Evolutionary conservation across 1,284 basidiomycete species (phyloP), one percentile per base, ranked within the genome.

Genomic region (Tilletia caries): DNA sequence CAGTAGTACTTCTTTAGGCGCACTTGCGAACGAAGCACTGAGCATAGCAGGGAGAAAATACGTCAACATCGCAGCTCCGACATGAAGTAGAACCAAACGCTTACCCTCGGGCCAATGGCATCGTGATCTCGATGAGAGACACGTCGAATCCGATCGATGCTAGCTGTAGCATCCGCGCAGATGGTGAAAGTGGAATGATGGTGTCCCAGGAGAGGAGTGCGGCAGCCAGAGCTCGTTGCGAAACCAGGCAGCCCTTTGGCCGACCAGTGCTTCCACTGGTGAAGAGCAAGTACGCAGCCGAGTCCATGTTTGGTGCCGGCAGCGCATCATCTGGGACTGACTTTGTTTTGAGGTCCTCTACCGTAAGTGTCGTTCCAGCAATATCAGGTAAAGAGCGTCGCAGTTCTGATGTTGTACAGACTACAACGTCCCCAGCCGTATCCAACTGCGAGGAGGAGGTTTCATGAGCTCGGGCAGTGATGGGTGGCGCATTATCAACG

Each of bases 71-170:
- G n/a, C 10, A n/a, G 20, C 20, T 50, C n/a, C 1, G 48, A 23
- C 48, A 50, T 6, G n/a, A n/a, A 8, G 48, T 27, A 1, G 1
- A 50, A 15, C 20, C 10, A 23, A 27, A 15, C 6, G 34, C 58
- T 62, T 76, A 80, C 25, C 81, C 81, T 2, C 79, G 73, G 23
- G 77, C 74, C 2, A 81, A 70, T 1, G 81, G 78, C 73, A 83
- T 74, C 69, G 79, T 80, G n/a, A 82, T 65, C 70, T 83, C 81
- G 58, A 82, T 79, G n/a, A 83, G 67, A 12, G 74, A 81, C 2
- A 82, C 79, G 58, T 81, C 80, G 66, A 81, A 82, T 6, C 78
- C 79, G 18, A 79, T 76, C 41, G 81, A 81, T 12, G 81, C 79
- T 18, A 82, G 74, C 70, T 83, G 81, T 50, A 82, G 67, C 69